Percentiles rank a stretch among this genome's conserved stretches.
These are phyloP conservation scores for Casuarina cunninghamiana DNA, from an alignment of 306 rosid species.

Conservation along the genomic window DNA sequence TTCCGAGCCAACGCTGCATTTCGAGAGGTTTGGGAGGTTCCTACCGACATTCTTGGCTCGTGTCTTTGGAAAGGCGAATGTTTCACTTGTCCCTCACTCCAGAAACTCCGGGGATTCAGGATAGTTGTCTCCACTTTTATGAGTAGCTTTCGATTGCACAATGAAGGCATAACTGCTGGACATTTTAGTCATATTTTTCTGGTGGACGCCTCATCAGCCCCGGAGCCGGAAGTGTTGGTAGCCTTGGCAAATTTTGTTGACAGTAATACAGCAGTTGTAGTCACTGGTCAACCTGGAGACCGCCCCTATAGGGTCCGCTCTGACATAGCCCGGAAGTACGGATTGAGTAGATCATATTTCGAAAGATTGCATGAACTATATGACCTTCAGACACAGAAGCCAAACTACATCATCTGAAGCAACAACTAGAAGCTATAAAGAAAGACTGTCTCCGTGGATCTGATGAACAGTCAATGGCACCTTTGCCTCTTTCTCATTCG, in stretches of 20 bases:
- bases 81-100: slow-evolving; percentile 34
- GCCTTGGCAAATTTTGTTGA: slow-evolving; percentile 31
- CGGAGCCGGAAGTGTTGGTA: slow-evolving; percentile 34
- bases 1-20: slow-evolving; percentile 21
- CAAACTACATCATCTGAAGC: too few species aligned
- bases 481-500: neutral
- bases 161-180: neutral
- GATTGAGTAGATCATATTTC: slow-evolving; percentile 29
- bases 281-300: slow-evolving; percentile 2
- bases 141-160: slow-evolving; percentile 25
- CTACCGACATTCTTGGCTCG: slow-evolving; percentile 32
- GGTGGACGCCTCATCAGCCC: slow-evolving; percentile 26
- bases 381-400: too few species aligned
- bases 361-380: neutral
- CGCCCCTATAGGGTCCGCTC: slow-evolving; percentile 22
- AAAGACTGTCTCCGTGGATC: neutral
- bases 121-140: slow-evolving; percentile 41
- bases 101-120: slow-evolving; percentile 23
- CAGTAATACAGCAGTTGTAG: neutral
- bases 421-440: too few species aligned
- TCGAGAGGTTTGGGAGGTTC: slow-evolving; percentile 24
- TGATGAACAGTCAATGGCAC: neutral
- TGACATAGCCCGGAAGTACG: slow-evolving; percentile 26
- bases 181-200: too few species aligned
- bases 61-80: slow-evolving; percentile 25